Conservation (phyloP, 306 rosid genomes). For the Lablab purpureus region DNA sequence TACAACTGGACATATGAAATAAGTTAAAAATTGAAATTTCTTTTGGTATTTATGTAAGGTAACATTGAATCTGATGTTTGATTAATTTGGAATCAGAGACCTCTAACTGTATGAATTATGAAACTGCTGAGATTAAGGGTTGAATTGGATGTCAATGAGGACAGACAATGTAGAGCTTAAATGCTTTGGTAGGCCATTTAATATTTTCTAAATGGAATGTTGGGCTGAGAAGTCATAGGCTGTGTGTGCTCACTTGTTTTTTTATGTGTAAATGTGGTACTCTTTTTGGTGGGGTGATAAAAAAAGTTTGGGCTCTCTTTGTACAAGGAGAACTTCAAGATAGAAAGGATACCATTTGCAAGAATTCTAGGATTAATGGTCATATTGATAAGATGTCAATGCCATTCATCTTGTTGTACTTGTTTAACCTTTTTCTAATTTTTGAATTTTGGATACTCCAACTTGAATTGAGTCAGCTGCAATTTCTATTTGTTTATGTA, state of each 20-base stretch:
- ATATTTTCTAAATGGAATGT: background rate
- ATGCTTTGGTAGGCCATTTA: slow-evolving; percentile 18
- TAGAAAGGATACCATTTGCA: background rate
- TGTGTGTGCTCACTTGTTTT: background rate
- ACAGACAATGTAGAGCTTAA: background rate
- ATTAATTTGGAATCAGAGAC: slow-evolving; percentile 9
- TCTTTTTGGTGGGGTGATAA: background rate
- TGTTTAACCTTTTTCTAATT: background rate
- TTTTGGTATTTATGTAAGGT: slow-evolving; percentile 19
- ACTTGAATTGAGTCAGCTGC: slow-evolving; percentile 18
- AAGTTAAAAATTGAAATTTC: background rate
- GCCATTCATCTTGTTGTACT: slow-evolving; percentile 17
- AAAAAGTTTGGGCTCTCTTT: background rate
- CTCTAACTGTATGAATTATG: background rate
- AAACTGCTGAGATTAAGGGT: background rate
- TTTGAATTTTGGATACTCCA: background rate
- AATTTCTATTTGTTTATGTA: slow-evolving; percentile 7
- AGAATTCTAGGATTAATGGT: slow-evolving; percentile 6
- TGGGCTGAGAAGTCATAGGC: slow-evolving; percentile 2
- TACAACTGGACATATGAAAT: background rate
- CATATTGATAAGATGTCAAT: slow-evolving; percentile 6
- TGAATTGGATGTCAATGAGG: background rate
- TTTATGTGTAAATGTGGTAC: background rate
- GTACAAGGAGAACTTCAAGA: background rate
- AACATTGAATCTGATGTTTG: background rate